Base-by-base conservation (phyloP, 371 early-diverging fungal genomes). In the Rhizopus microsporus region DNA sequence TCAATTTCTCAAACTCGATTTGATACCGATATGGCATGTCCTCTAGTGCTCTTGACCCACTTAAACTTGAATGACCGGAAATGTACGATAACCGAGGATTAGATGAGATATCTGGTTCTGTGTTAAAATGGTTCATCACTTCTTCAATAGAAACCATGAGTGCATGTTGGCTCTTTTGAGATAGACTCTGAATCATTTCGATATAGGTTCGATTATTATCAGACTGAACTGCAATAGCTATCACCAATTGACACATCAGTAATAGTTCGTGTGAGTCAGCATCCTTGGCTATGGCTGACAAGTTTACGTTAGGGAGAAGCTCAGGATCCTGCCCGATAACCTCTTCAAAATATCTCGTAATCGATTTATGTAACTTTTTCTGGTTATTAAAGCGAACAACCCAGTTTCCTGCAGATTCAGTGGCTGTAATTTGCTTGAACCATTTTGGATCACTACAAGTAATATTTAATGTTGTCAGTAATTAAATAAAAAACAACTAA, bases 141-240 rank as follows among this genome's bases (percentile, higher is more conserved):
- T 81, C 75, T 80, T 96, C 96, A 56, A 97, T 93, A 4, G 90
- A 83, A 4, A 92, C 77, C 98, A 97, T 97, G 55, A 97, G 74
- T 5, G 85, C 83, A 65, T 90, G 89, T 73, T 97, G 98, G 16
- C 85, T 82, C 16, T 80, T 78, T 57, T 86, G 87, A n/a, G 80
- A 78, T 40, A 97, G 68, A 35, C 81, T 71, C 77, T 93, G 93
- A 69, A 96, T 97, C 79, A 88, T 89, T 56, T 82, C 83, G 62
- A 97, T 93, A 62, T 91, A 93, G 10, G 62, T 68, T 56, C 88
- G 87, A 64, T 95, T 96, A 54, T 87, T 78, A 49, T 87, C 90
- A 49, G 90, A 91, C 65, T 94, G 95, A 5, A 97, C 96, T 6
- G 95, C 93, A 44, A 93, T 73, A 4, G 91, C 90, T 35, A 97